Evolutionary conservation across 148 eudicot species (phyloP).

Genomic region (Rhododendron kiyosumense): DNA sequence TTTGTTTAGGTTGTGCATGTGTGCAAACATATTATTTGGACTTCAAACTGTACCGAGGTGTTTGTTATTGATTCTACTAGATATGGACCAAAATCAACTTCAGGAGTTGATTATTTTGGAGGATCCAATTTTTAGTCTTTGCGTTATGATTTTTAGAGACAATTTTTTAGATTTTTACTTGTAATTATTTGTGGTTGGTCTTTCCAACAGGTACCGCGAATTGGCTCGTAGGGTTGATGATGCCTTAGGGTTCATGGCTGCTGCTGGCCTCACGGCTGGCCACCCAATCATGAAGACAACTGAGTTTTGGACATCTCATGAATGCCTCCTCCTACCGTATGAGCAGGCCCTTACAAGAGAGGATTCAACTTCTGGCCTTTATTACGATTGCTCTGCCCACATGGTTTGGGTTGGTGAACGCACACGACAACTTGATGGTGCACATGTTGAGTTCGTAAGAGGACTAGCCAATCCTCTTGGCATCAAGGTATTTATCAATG

Average conservation of each 20-base stretch:
- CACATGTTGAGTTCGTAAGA: conserved; percentile 73
- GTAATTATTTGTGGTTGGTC: not conserved
- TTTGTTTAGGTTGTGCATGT: not conserved
- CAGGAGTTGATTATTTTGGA: not conserved
- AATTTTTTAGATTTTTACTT: not conserved
- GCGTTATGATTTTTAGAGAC: not conserved
- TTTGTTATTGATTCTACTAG: not conserved
- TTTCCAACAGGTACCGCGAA: conserved; percentile 56
- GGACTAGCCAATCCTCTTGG: conserved; percentile 76
- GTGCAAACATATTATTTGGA: not conserved
- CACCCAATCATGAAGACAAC: conserved; percentile 66
- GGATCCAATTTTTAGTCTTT: not conserved
- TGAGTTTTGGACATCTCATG: conserved; percentile 77
- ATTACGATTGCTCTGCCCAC: conserved; percentile 77
- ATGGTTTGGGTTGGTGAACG: conserved; percentile 86
- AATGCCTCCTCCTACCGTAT: conserved; percentile 71
- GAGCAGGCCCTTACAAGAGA: conserved; percentile 76
- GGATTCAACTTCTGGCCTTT: conserved; percentile 68
- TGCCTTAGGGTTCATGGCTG: conserved; percentile 76
- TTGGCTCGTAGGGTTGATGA: conserved; percentile 69
- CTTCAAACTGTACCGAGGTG: not conserved
- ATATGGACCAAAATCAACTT: not conserved
- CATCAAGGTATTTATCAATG: conserved; percentile 51
- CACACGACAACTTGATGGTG: conserved; percentile 74
- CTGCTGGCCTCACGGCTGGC: conserved; percentile 59